Evolutionary conservation across 1,284 basidiomycete genomes (phyloP).

Genomic region (Apiotrichum brassicae): DNA sequence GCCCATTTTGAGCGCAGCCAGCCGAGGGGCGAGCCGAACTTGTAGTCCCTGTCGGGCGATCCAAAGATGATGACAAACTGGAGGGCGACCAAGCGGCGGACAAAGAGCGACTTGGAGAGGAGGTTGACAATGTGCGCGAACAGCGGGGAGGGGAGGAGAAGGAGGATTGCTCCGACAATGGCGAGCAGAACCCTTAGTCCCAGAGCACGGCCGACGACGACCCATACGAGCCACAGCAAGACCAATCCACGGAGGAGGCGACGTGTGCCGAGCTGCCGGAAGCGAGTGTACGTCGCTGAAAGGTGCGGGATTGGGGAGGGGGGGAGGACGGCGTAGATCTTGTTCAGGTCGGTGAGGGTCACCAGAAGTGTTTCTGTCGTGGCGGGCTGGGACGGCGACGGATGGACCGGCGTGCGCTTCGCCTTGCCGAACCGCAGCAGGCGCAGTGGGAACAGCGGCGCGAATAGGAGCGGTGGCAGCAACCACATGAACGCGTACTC

Average conservation of each 20-base stretch:
- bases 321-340: conserved; percentile 41
- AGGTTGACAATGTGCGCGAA: conserved; percentile 34
- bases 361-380: conserved; percentile 58
- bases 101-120: conserved; percentile 34
- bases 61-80: conserved; percentile 42
- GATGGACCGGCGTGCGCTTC: background rate
- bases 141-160: conserved; percentile 43
- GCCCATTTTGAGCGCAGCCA: conserved; percentile 46
- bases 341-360: conserved; percentile 44
- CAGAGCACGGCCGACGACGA: conserved; percentile 30
- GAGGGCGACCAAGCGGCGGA: conserved; percentile 33
- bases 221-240: conserved; percentile 44
- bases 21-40: conserved; percentile 27
- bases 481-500: conserved; percentile 53
- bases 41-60: conserved; percentile 30
- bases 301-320: conserved; percentile 29
- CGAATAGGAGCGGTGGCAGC: conserved; percentile 38
- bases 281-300: conserved; percentile 27
- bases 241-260: conserved; percentile 36
- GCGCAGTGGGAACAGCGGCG: conserved; percentile 29
- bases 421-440: conserved; percentile 46
- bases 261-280: conserved; percentile 29
- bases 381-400: conserved; percentile 43
- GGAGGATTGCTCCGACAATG: conserved; percentile 35
- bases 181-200: conserved; percentile 34